phyloP scores from a whole-genome alignment of 768 basidiomycete species.

The Tricholoma sp. region DNA sequence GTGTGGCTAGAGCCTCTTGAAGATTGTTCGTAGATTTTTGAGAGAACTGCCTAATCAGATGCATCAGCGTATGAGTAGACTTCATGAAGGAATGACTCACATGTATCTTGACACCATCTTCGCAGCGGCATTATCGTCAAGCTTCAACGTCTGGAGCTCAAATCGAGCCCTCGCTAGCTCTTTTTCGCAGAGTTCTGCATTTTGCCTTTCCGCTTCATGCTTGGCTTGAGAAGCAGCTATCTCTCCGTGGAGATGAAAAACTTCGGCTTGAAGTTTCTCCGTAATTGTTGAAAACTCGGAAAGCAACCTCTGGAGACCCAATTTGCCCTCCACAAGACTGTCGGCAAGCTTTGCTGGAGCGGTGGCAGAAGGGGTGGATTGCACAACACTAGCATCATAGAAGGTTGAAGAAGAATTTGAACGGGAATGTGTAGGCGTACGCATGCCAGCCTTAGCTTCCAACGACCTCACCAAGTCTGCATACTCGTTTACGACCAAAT shows the following conservation, averaged over 20 bases:
- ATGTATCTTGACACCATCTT: slow-evolving; percentile 86
- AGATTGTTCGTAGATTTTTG: slow-evolving; percentile 67
- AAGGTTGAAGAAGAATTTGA: not conserved
- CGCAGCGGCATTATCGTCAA: slow-evolving; percentile 72
- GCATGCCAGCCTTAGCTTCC: slow-evolving; percentile 36
- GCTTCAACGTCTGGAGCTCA: slow-evolving; percentile 49
- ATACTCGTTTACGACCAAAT: slow-evolving; percentile 66
- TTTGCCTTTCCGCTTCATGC: slow-evolving; percentile 41
- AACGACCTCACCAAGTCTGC: slow-evolving; percentile 68
- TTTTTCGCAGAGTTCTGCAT: slow-evolving; percentile 34
- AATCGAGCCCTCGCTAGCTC: slow-evolving; percentile 41
- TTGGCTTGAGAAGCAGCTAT: slow-evolving; percentile 36
- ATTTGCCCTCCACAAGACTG: slow-evolving; percentile 44
- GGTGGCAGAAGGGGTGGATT: not conserved
- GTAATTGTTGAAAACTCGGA: slow-evolving; percentile 45
- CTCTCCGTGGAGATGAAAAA: slow-evolving; percentile 37
- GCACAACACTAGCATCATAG: not conserved
- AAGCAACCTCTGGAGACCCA: slow-evolving; percentile 42
- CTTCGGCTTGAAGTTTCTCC: slow-evolving; percentile 39
- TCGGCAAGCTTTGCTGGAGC: slow-evolving; percentile 22
- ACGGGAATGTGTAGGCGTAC: slow-evolving; percentile 2
- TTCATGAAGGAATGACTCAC: slow-evolving; percentile 33
- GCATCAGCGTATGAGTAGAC: not conserved
- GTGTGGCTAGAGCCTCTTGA: slow-evolving; percentile 51
- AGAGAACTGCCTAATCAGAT: slow-evolving; percentile 68